These are phyloP conservation scores for Dioscorea cayenensis DNA, from an alignment of 116 monocot genomes.

Conservation along the genomic window DNA sequence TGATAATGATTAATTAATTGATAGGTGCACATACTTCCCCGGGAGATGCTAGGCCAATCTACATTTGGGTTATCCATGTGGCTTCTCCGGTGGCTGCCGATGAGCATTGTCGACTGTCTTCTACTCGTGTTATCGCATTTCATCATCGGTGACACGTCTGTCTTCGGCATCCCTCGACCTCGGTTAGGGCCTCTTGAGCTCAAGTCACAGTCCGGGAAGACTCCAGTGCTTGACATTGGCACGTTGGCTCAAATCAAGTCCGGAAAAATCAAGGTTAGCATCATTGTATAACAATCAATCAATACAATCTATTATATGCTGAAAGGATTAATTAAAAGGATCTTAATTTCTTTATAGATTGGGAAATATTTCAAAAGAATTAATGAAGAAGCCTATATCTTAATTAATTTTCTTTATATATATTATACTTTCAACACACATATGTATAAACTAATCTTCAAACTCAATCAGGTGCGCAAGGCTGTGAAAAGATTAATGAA, in stretches of 20 bases:
- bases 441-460: too few species aligned
- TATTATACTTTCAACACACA: too few species aligned
- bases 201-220: conserved; percentile 47
- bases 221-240: conserved; percentile 56
- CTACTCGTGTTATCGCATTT: conserved; percentile 36
- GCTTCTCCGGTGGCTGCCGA: conserved; percentile 49
- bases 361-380: too few species aligned
- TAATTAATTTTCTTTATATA: too few species aligned
- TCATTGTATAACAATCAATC: too few species aligned
- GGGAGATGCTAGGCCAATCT: conserved; percentile 52
- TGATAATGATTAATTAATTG: not conserved
- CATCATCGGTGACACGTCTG: conserved; percentile 45
- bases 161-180: conserved; percentile 40
- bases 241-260: conserved; percentile 50
- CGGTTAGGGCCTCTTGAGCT: conserved; percentile 53
- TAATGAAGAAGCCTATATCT: too few species aligned
- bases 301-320: too few species aligned
- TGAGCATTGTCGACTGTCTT: conserved; percentile 36
- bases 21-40: conserved; percentile 53
- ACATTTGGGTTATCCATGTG: conserved; percentile 64
- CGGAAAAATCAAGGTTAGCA: conserved; percentile 45
- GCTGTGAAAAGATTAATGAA: conserved; percentile 29
- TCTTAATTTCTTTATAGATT: too few species aligned
- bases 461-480: conserved; percentile 28
- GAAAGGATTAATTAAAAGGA: too few species aligned